phyloP scores from a whole-genome alignment of 495 filamentous ascomycete species.

The Pseudotulostoma volvatum region DNA sequence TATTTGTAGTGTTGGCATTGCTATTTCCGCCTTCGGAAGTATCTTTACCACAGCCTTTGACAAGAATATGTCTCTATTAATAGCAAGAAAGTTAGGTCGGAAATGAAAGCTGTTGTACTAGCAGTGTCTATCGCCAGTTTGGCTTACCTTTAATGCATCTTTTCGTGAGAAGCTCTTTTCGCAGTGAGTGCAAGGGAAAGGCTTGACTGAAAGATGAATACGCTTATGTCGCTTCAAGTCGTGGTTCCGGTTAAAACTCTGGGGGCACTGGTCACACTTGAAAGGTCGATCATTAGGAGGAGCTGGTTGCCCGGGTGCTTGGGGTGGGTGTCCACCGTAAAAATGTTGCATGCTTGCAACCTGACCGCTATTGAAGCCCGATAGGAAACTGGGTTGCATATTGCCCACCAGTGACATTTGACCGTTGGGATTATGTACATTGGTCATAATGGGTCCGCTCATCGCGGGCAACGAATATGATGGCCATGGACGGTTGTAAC shows the following conservation, averaged over 20 bases:
- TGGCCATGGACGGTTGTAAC: conserved; percentile 33
- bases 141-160: conserved; percentile 90
- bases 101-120: too few relatives aligned
- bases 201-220: conserved; percentile 91
- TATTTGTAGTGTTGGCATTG: conserved; percentile 1
- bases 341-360: conserved; percentile 40
- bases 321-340: conserved; percentile 31
- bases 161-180: conserved; percentile 96
- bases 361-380: conserved; percentile 40
- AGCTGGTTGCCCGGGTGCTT: conserved; percentile 21
- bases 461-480: conserved; percentile 42
- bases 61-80: conserved; percentile 70
- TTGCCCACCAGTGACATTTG: conserved; percentile 53
- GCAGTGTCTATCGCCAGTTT: too few relatives aligned
- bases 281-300: conserved; percentile 69
- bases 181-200: conserved; percentile 79
- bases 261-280: conserved; percentile 82
- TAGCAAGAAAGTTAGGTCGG: conserved; percentile 17
- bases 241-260: conserved; percentile 93
- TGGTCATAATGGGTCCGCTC: conserved; percentile 59
- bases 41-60: conserved; percentile 71
- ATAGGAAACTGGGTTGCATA: conserved; percentile 33
- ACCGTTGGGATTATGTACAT: conserved; percentile 54
- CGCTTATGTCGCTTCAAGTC: conserved; percentile 91
- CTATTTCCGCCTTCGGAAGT: conserved; percentile 11